Percentiles rank a stretch among this genome's conserved stretches.
Evolutionary conservation across 2,329 filamentous ascomycete species (phyloP).

Genomic region (Fusarium kyushuense): DNA sequence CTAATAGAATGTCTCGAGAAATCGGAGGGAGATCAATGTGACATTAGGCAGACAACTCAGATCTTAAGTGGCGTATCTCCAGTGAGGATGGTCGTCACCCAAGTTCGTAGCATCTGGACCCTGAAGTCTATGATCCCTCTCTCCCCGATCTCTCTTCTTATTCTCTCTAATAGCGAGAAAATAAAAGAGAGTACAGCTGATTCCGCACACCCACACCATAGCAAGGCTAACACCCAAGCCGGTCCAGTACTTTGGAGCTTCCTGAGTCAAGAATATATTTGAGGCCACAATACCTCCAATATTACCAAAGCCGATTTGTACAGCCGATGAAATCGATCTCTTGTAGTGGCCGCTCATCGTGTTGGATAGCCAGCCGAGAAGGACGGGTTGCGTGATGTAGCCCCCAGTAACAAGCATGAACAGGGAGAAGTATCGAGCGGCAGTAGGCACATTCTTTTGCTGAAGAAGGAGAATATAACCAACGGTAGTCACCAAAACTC

Average conservation of each 20-base stretch:
- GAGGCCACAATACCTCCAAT: conserved; percentile 56
- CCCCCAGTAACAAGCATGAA: conserved; percentile 18
- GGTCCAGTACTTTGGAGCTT: conserved; percentile 26
- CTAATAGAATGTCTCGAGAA: too few species aligned
- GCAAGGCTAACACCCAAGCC: conserved; percentile 17
- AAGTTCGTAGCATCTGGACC: not conserved
- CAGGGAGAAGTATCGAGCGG: conserved; percentile 25
- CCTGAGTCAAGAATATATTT: conserved; percentile 4
- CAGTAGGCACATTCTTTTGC: conserved; percentile 8
- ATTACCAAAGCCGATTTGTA: conserved; percentile 55
- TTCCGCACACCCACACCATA: conserved; percentile 20
- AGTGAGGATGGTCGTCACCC: conserved; percentile 10
- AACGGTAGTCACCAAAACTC: conserved; percentile 4
- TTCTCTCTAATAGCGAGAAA: conserved; percentile 17
- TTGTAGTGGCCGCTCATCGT: conserved; percentile 58
- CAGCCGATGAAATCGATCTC: conserved; percentile 1
- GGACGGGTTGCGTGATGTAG: conserved; percentile 46
- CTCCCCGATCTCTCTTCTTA: conserved; percentile 22
- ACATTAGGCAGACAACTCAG: too few species aligned
- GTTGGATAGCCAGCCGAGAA: conserved; percentile 82
- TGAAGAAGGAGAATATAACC: conserved; percentile 24
- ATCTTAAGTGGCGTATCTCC: conserved; percentile 13
- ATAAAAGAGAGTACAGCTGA: not conserved
- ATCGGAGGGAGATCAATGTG: too few species aligned
- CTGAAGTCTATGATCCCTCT: conserved; percentile 9